Evolutionary conservation across 2,329 filamentous ascomycete genomes (phyloP).

Genomic region (Penicillium sp.): DNA sequence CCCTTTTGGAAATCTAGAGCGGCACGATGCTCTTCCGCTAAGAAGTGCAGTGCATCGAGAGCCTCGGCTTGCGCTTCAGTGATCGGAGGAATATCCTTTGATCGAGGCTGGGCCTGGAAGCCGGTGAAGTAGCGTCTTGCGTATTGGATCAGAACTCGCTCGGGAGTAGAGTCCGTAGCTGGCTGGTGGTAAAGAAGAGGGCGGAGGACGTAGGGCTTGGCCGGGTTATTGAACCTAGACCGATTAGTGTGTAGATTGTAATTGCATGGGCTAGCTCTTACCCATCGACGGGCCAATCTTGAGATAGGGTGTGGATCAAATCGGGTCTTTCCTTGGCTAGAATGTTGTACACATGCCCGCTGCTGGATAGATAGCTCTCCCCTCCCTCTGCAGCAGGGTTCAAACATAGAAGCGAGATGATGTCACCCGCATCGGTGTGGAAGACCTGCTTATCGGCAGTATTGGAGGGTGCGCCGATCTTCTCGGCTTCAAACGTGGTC

Average conservation of each 20-base stretch:
- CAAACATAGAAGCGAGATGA: slow-evolving; percentile 54
- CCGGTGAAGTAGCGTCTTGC: slow-evolving; percentile 61
- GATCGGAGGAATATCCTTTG: slow-evolving; percentile 48
- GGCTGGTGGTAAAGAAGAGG: slow-evolving; percentile 55
- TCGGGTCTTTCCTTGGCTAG: slow-evolving; percentile 56
- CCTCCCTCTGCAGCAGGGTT: slow-evolving; percentile 53
- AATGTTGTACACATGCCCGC: slow-evolving; percentile 58
- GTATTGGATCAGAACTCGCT: slow-evolving; percentile 63
- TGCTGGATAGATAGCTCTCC: slow-evolving; percentile 55
- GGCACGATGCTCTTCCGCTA: slow-evolving; percentile 47
- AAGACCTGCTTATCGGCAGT: slow-evolving; percentile 49
- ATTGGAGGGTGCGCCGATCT: slow-evolving; percentile 24
- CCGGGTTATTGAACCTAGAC: slow-evolving; percentile 54
- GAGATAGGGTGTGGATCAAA: slow-evolving; percentile 53
- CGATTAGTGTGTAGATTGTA: slow-evolving; percentile 2
- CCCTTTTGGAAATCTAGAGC: slow-evolving; percentile 50
- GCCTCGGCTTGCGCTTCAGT: slow-evolving; percentile 57
- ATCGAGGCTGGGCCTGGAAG: slow-evolving; percentile 47
- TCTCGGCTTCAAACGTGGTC: slow-evolving; percentile 7
- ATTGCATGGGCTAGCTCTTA: slow-evolving; percentile 24
- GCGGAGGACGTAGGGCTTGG: slow-evolving; percentile 49
- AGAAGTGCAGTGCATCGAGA: slow-evolving; percentile 54
- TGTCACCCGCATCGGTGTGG: slow-evolving; percentile 59
- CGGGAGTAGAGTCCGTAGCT: slow-evolving; percentile 46
- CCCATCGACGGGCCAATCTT: slow-evolving; percentile 53